Percentiles rank a stretch among this genome's conserved stretches.
These are phyloP conservation scores for Aspergillus sp. DNA, from an alignment of 2,329 filamentous ascomycete species.

Conservation along the genomic window DNA sequence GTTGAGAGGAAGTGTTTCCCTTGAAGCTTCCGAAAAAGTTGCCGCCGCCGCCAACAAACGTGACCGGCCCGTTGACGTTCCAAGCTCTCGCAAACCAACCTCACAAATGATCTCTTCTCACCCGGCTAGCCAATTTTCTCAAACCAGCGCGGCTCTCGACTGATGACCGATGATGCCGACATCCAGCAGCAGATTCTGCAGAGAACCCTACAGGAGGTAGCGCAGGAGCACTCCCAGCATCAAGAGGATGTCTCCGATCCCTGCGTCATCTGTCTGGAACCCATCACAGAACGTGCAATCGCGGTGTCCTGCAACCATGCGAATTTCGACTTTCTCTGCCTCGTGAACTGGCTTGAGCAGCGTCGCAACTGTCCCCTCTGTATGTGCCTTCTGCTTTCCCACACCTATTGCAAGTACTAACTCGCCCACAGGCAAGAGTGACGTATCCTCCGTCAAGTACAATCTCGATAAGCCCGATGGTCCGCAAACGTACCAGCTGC, in stretches of 20 bases:
- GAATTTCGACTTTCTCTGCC: slow-evolving; percentile 84
- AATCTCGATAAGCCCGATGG: slow-evolving; percentile 58
- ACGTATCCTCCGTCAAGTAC: slow-evolving; percentile 67
- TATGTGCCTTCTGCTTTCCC: slow-evolving; percentile 41
- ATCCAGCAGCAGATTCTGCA: slow-evolving; percentile 50
- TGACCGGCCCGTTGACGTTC: slow-evolving; percentile 17
- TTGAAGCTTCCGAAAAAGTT: slow-evolving; percentile 14
- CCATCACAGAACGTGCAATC: slow-evolving; percentile 71
- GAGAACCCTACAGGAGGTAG: slow-evolving; percentile 51
- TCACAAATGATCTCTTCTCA: not conserved
- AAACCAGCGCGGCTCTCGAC: slow-evolving; percentile 13
- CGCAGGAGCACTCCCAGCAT: slow-evolving; percentile 37
- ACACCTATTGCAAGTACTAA: slow-evolving; percentile 1
- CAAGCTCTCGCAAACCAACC: slow-evolving; percentile 3
- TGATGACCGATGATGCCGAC: slow-evolving; percentile 47
- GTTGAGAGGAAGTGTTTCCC: slow-evolving; percentile 11
- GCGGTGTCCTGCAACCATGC: slow-evolving; percentile 77
- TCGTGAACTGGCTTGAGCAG: slow-evolving; percentile 79
- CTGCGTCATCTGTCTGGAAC: slow-evolving; percentile 88
- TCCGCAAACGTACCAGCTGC: slow-evolving; percentile 64
- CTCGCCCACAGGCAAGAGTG: slow-evolving; percentile 51
- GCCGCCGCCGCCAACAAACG: slow-evolving; percentile 24
- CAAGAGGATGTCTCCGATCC: slow-evolving; percentile 49
- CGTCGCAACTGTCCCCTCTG: slow-evolving; percentile 79
- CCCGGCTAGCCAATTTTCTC: not conserved